Percentiles rank a stretch among this genome's conserved stretches.
phyloP scores from a whole-genome alignment of 805 yeast genomes.

The Saccharomycopsis sp. region DNA sequence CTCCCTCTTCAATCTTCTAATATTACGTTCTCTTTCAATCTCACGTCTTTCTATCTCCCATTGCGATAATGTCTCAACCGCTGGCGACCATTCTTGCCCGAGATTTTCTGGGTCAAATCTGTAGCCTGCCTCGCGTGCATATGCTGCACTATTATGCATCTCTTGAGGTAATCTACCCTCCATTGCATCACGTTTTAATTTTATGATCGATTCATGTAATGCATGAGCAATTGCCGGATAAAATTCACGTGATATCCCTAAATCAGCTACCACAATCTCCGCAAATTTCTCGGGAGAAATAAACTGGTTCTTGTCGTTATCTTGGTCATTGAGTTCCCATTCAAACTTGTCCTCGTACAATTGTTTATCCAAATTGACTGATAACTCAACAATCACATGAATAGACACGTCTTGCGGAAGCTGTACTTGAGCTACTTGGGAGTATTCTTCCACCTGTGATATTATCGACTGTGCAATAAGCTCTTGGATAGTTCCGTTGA shows the following conservation, averaged over 20 bases:
- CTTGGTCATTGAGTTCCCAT: constrained; percentile 67
- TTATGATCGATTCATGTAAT: constrained; percentile 69
- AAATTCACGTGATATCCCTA: constrained; percentile 82
- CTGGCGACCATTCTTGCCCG: constrained; percentile 84
- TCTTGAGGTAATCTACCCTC: constrained; percentile 57
- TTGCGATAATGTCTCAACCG: constrained; percentile 75
- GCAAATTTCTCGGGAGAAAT: constrained; percentile 85
- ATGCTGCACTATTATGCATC: constrained; percentile 52
- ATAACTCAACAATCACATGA: constrained; percentile 73
- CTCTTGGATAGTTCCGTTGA: constrained; percentile 40
- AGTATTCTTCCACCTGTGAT: constrained; percentile 75
- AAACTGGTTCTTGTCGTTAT: constrained; percentile 21
- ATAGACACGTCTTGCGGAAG: constrained; percentile 60
- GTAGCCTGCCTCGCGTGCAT: constrained; percentile 57
- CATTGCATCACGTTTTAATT: constrained; percentile 73
- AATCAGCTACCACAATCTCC: constrained; percentile 67
- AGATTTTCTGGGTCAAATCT: constrained; percentile 69
- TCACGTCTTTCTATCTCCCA: constrained; percentile 95
- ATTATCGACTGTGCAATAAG: constrained; percentile 65
- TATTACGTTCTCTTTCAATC: constrained; percentile 86
- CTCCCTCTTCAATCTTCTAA: constrained; percentile 89
- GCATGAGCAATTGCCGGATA: constrained; percentile 85
- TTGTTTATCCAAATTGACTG: constrained; percentile 76
- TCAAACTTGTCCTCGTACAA: constrained; percentile 89
- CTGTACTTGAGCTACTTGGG: constrained; percentile 54